Evolutionary conservation across 768 basidiomycete genomes (phyloP).

Genomic region (Tulasnella sp.): DNA sequence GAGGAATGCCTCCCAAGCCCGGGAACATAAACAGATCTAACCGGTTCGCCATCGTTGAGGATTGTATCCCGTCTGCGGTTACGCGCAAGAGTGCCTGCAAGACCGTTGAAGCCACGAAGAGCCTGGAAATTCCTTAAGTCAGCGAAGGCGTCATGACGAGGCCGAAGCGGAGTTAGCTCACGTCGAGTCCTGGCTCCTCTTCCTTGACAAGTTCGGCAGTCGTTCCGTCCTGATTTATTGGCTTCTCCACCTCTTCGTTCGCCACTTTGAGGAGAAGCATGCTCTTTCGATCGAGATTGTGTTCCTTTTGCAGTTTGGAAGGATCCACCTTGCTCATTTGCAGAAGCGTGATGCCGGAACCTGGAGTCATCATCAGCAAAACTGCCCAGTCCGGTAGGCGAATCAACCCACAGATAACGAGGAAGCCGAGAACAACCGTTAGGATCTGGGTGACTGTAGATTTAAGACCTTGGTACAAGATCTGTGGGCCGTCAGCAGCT

Average conservation of each 20-base stretch:
- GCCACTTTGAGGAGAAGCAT: slow-evolving; percentile 72
- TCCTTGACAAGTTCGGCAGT: neutral
- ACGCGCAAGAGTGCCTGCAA: slow-evolving; percentile 5
- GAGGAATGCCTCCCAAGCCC: neutral
- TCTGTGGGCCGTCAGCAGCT: neutral
- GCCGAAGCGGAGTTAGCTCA: neutral
- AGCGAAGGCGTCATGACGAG: neutral
- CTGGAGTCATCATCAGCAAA: slow-evolving; percentile 7
- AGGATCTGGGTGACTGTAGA: slow-evolving; percentile 52
- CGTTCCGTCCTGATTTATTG: neutral
- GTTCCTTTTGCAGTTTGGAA: slow-evolving; percentile 39
- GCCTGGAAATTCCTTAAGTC: neutral
- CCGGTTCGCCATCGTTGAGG: neutral
- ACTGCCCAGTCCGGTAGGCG: neutral
- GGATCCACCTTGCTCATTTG: slow-evolving; percentile 96
- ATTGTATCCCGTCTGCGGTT: neutral
- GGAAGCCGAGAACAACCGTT: slow-evolving; percentile 82
- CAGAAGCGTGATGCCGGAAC: slow-evolving; percentile 84
- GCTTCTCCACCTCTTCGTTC: slow-evolving; percentile 6
- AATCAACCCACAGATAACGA: slow-evolving; percentile 51
- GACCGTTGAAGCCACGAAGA: slow-evolving; percentile 7
- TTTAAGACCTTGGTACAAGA: slow-evolving; percentile 37
- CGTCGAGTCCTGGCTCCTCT: slow-evolving; percentile 9
- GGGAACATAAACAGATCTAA: neutral
- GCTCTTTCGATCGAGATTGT: slow-evolving; percentile 66